Percentiles rank a stretch among this genome's conserved stretches.
phyloP scores from a whole-genome alignment of 2,329 filamentous ascomycete species.

The Colletotrichum magnum region DNA sequence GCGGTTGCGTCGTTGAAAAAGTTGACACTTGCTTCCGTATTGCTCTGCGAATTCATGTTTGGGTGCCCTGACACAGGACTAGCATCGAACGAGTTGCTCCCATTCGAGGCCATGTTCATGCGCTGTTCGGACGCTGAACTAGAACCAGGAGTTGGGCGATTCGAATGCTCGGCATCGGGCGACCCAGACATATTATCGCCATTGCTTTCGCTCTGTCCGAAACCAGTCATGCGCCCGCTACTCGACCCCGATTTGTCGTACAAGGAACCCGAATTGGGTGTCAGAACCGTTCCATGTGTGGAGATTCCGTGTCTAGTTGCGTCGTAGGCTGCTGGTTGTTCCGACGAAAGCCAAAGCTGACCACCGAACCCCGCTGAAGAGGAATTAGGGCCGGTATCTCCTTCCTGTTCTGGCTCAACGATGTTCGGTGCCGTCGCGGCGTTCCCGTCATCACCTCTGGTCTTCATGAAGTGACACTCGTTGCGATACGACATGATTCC shows the following conservation, averaged over 20 bases:
- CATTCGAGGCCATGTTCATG: conserved; percentile 40
- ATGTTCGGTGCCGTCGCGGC: conserved; percentile 56
- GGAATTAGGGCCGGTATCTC: conserved; percentile 41
- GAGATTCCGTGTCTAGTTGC: conserved; percentile 38
- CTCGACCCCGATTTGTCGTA: conserved; percentile 50
- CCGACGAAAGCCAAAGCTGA: conserved; percentile 56
- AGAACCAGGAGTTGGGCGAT: conserved; percentile 72
- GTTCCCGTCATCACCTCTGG: conserved; percentile 57
- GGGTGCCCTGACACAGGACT: conserved; percentile 65
- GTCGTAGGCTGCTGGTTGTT: conserved; percentile 53
- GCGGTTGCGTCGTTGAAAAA: conserved; percentile 57
- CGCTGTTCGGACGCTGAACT: conserved; percentile 63
- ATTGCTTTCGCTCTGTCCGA: conserved; percentile 57
- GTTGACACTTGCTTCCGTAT: conserved; percentile 54
- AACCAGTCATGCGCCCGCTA: conserved; percentile 51
- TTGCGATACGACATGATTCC: conserved; percentile 62
- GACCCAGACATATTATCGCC: conserved; percentile 64
- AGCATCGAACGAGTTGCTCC: conserved; percentile 63
- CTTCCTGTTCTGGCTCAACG: conserved; percentile 53
- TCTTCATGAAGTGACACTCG: conserved; percentile 60
- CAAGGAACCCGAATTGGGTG: conserved; percentile 44
- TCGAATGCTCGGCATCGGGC: conserved; percentile 65
- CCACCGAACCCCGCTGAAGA: conserved; percentile 47
- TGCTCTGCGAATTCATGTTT: conserved; percentile 53
- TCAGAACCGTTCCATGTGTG: conserved; percentile 33